Evolutionary conservation across 2,329 filamentous ascomycete genomes (phyloP).

Genomic region (Cercospora zeae-maydis): DNA sequence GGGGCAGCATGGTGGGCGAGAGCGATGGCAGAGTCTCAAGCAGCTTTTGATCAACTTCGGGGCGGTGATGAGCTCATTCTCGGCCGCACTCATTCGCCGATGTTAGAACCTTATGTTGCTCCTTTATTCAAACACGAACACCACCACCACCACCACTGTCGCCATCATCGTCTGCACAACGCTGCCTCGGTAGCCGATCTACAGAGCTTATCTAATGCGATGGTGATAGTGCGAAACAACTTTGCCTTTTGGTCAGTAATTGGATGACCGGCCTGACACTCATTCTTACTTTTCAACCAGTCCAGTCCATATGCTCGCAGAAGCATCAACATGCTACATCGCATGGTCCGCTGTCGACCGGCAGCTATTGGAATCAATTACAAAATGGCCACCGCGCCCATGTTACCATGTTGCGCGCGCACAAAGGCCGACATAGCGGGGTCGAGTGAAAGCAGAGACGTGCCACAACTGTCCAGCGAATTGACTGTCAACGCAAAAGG

Average conservation of each 20-base stretch:
- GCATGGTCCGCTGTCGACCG: background rate
- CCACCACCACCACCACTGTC: background rate
- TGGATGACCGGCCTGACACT: background rate
- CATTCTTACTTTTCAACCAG: background rate
- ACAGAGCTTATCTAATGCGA: background rate
- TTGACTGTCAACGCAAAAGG: background rate
- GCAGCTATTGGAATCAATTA: background rate
- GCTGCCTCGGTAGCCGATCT: background rate
- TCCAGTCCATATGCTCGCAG: background rate
- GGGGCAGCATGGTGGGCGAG: constrained; percentile 2
- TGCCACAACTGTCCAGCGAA: background rate
- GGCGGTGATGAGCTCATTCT: constrained; percentile 4
- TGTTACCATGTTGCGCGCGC: background rate
- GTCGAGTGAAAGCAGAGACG: background rate
- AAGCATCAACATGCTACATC: background rate
- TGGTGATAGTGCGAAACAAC: background rate
- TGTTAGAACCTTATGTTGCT: background rate
- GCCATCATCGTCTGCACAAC: background rate
- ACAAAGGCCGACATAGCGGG: background rate
- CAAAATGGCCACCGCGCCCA: background rate
- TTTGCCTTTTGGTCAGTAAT: background rate
- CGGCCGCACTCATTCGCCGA: background rate
- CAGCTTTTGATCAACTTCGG: background rate
- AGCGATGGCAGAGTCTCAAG: background rate
- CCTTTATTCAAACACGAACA: background rate